Percentiles rank a stretch among this genome's conserved stretches.
phyloP scores from a whole-genome alignment of 1,284 basidiomycete genomes.

The Fomes fomentarius region DNA sequence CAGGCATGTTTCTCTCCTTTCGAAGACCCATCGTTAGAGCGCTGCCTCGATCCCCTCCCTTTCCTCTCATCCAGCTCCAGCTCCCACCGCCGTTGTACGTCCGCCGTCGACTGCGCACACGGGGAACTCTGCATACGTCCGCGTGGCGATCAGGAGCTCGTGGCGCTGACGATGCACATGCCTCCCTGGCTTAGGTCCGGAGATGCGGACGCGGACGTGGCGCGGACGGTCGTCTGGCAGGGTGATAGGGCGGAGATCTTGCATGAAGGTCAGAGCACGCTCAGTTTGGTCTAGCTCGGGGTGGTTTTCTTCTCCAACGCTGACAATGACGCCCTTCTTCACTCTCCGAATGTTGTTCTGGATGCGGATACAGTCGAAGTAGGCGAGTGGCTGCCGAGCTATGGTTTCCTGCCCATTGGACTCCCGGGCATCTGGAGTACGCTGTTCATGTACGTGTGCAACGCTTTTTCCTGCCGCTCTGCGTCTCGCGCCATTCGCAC shows the following conservation, averaged over 20 bases:
- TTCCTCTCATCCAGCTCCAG: constrained; percentile 41
- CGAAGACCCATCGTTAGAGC: constrained; percentile 25
- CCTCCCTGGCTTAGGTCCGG: constrained; percentile 16
- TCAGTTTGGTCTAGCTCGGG: background rate
- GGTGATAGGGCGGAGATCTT: constrained; percentile 68
- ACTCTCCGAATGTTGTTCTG: background rate
- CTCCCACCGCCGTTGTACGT: constrained; percentile 38
- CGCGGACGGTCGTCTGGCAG: constrained; percentile 60
- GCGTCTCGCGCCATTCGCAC: background rate
- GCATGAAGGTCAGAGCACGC: constrained; percentile 59
- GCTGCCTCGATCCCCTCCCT: constrained; percentile 58
- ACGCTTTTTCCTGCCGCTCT: background rate
- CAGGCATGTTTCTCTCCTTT: constrained; percentile 51
- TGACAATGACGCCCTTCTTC: background rate
- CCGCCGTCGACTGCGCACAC: constrained; percentile 39
- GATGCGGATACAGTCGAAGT: constrained; percentile 51
- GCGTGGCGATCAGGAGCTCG: constrained; percentile 45
- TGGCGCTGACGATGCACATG: constrained; percentile 46
- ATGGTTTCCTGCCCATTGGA: constrained; percentile 47
- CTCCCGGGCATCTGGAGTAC: constrained; percentile 40
- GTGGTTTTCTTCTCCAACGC: too few relatives aligned
- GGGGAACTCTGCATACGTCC: constrained; percentile 50
- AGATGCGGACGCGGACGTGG: background rate
- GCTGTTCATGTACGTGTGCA: constrained; percentile 50
- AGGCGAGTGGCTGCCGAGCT: constrained; percentile 48